Evolutionary conservation across 768 basidiomycete species (phyloP), one percentile per base, ranked within the genome.

Genomic region (Pleurotus giganteus): DNA sequence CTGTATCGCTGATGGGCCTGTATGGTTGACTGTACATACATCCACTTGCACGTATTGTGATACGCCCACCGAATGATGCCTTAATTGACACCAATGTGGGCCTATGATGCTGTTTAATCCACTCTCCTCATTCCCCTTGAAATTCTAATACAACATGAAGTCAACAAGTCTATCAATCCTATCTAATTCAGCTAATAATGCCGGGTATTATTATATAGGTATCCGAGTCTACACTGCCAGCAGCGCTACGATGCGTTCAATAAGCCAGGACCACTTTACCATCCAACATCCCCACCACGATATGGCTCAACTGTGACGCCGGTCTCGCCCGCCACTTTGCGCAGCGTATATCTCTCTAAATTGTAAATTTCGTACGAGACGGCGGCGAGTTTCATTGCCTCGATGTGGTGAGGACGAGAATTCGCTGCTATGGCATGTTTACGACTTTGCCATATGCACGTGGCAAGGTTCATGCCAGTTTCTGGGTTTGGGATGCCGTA

Each of bases 391-490:
- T 75, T 81, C 85, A 92, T 92, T 1, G 95, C 96, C 34, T 78
- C 78, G 53, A 88, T 79, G 63, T 98, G 96, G 55, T 88, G 79
- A 12, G 91, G 92, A 4, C 86, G 80, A 0, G 84, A 81, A 60
- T 84, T 92, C 0, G 94, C 94, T 3, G 84, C 85, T 24, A 85
- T 71, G 3, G 95, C 96, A 57, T 94, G 88, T 60, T 80, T 80
- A 4, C 94, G 85, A 37, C 89, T 91, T 71, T 89, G 86, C 95
- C 96, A 98, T 37, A 98, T 88, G 72, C 95, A 98, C 15, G 94
- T 97, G 6, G 95, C 94, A 52, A 97, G 82, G 68, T 98, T 98
- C 71, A 89, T 75, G 1, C 93, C 86, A 0, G 89, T 89, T 32
- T 75, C 66, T 46, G 79, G 78, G 60, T 91, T 73, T 1, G 94